A percentile compares a stretch with the other conserved stretches of the same genome.
These are phyloP conservation scores for Bruguiera gymnorhiza DNA, from an alignment of 345 rosid species.

Conservation along the genomic window DNA sequence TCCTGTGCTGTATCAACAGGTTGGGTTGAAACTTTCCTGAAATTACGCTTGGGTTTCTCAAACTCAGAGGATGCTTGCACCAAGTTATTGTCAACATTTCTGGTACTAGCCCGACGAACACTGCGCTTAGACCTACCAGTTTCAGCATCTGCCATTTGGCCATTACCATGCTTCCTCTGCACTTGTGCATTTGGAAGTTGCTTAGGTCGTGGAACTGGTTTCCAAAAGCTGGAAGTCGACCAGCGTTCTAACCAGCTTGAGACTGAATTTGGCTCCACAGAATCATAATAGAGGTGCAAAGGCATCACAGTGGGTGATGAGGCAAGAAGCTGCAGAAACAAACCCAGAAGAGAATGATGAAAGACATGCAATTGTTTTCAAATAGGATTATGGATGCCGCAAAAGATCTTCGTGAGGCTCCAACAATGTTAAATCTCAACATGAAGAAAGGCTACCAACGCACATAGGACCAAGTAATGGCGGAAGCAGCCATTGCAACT, in stretches of 20 bases:
- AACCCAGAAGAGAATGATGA: conserved; percentile 15
- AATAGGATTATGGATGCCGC: not conserved
- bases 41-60: conserved; percentile 67
- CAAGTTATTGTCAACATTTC: conserved; percentile 40
- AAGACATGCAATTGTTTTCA: not conserved
- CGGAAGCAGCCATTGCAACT: not conserved
- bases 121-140: conserved; percentile 59
- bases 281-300: conserved; percentile 47
- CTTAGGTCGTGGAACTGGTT: conserved; percentile 61
- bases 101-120: conserved; percentile 54
- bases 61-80: conserved; percentile 48
- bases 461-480: not conserved
- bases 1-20: conserved; percentile 55
- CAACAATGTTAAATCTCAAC: not conserved
- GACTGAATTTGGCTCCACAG: conserved; percentile 57
- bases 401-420: not conserved
- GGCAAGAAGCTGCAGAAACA: conserved; percentile 63
- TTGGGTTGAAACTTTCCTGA: conserved; percentile 56
- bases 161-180: conserved; percentile 45
- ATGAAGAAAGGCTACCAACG: not conserved
- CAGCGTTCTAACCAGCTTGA: conserved; percentile 76
- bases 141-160: conserved; percentile 53
- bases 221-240: conserved; percentile 78
- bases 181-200: conserved; percentile 37
- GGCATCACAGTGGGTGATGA: conserved; percentile 67